phyloP scores from a whole-genome alignment of 2,329 filamentous ascomycete species.

The Phymatotrichopsis omnivora region DNA sequence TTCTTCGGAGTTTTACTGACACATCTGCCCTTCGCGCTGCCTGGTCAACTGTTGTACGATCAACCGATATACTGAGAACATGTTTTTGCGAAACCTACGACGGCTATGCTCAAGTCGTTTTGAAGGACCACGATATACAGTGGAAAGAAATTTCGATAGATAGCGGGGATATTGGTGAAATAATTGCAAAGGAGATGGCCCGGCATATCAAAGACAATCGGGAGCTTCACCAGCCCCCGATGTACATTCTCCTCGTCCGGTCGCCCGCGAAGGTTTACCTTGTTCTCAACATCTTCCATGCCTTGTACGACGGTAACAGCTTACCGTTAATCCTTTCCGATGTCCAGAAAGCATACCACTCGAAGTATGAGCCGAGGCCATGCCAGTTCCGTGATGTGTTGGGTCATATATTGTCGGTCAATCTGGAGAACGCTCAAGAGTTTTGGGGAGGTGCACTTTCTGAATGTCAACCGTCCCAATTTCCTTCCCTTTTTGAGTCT shows the following conservation, averaged over 20 bases:
- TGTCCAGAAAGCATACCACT: constrained; percentile 46
- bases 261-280: constrained; percentile 37
- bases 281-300: constrained; percentile 68
- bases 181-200: constrained; percentile 35
- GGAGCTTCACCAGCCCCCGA: constrained; percentile 42
- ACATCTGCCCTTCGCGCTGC: constrained; percentile 44
- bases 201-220: constrained; percentile 48
- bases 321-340: constrained; percentile 55
- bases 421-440: constrained; percentile 39
- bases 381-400: constrained; percentile 55
- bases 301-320: constrained; percentile 75
- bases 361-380: constrained; percentile 23
- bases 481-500: constrained; percentile 31
- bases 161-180: constrained; percentile 33
- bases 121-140: constrained; percentile 38
- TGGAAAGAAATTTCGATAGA: constrained; percentile 39
- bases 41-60: constrained; percentile 46
- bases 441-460: constrained; percentile 52
- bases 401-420: constrained; percentile 55
- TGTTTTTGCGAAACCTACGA: constrained; percentile 62
- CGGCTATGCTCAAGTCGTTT: constrained; percentile 64
- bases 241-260: constrained; percentile 43
- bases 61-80: constrained; percentile 59
- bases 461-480: constrained; percentile 40
- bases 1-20: constrained; percentile 37